Evolutionary conservation across 306 rosid species (phyloP).

Genomic region (Quercus engelmannii): DNA sequence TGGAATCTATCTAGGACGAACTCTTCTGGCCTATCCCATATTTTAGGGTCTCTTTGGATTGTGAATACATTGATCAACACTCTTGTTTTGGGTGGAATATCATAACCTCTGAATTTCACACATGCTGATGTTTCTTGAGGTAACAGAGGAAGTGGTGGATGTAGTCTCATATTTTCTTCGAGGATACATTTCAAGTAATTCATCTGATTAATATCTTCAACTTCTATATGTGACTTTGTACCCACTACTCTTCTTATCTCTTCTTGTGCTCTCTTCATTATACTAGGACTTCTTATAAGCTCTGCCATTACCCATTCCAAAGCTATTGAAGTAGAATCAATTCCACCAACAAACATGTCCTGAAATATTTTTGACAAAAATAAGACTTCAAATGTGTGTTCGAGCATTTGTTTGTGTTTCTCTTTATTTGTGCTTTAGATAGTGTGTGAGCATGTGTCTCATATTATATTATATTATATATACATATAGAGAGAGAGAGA

Average conservation of each 20-base stretch:
- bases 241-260: neutral
- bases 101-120: too few relatives aligned
- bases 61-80: too few relatives aligned
- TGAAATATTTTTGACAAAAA: neutral
- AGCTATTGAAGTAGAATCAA: neutral
- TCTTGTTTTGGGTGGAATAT: too few relatives aligned
- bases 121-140: too few relatives aligned
- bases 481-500: neutral
- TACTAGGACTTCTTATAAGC: neutral
- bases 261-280: too few relatives aligned
- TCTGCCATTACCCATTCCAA: slow-evolving; percentile 16
- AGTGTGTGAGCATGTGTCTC: neutral
- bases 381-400: neutral
- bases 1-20: too few relatives aligned
- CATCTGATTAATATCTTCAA: neutral
- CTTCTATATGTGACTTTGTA: neutral
- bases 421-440: too few relatives aligned
- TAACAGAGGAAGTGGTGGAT: neutral
- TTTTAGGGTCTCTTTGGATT: too few relatives aligned
- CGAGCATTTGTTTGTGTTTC: too few relatives aligned
- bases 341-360: slow-evolving; percentile 20
- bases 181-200: neutral
- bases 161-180: too few relatives aligned
- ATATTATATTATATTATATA: too few relatives aligned
- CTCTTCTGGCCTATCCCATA: too few relatives aligned